These are phyloP conservation scores for Fragaria ananassa DNA, from an alignment of 306 rosid genomes.

Conservation along the genomic window DNA sequence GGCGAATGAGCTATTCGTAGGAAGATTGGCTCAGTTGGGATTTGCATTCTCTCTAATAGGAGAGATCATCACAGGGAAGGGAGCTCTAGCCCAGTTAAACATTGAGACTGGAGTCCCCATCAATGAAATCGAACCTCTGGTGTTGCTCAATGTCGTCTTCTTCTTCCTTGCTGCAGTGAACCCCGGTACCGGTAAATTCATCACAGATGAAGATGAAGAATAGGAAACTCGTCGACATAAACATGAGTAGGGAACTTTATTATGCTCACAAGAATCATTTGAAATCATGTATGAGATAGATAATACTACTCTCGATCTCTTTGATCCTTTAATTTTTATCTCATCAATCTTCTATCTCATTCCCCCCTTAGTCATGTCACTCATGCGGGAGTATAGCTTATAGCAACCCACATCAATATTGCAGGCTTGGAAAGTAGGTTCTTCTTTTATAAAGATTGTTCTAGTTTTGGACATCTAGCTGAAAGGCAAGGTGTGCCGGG, in stretches of 20 bases:
- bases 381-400: background rate
- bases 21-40: slow-evolving; percentile 97
- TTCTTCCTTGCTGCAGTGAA: slow-evolving; percentile 95
- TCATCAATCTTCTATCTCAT: background rate
- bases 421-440: slow-evolving; percentile 10
- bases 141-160: slow-evolving; percentile 77
- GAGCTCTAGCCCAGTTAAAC: slow-evolving; percentile 94
- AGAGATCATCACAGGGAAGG: slow-evolving; percentile 90
- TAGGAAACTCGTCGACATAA: slow-evolving; percentile 18
- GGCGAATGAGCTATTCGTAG: slow-evolving; percentile 87
- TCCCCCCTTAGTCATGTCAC: background rate
- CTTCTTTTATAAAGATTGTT: background rate
- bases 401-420: background rate
- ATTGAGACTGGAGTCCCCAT: slow-evolving; percentile 93
- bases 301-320: background rate
- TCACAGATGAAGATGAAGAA: slow-evolving; percentile 67
- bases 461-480: background rate
- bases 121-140: slow-evolving; percentile 84
- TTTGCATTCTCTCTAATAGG: slow-evolving; percentile 89
- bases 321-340: background rate
- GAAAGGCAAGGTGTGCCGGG: background rate
- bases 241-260: slow-evolving; percentile 25
- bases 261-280: background rate
- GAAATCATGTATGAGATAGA: slow-evolving; percentile 16
- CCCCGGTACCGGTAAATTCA: slow-evolving; percentile 89